Evolutionary conservation across 2,329 filamentous ascomycete genomes (phyloP), one percentile per base, ranked within the genome.

Genomic region (Trichoderma harzianum): DNA sequence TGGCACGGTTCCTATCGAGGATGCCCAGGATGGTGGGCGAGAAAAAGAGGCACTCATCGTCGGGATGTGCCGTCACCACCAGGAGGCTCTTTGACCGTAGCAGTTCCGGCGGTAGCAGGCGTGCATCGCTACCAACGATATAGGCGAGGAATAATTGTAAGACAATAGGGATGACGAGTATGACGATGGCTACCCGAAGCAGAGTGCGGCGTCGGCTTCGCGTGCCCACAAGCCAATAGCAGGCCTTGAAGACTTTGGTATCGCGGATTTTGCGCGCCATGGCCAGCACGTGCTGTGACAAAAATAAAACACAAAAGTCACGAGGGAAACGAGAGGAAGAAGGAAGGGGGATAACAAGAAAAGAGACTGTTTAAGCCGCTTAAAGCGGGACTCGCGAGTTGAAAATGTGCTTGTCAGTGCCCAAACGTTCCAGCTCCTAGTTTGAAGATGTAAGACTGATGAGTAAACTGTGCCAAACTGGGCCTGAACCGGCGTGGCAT

Each of bases 31-130:
- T 78, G 69, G 75, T 78, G 3, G 79, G 79, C 5, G 79, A 71
- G 57, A 80, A 80, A 70, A 80, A 80, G 7, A 80, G 76, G 32
- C 78, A 80, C 74, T 86, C 86, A 8, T 82, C 81, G 39, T 81
- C 81, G 16, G 78, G 78, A 53, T 82, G 81, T 3, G 82, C 81
- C 14, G 81, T 83, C 14, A 83, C 80, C 36, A 83, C 76, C 28
- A 83, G 72, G 5, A 83, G 73, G 73, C 79, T 82, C 53, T 77
- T 79, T 16, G 81, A 78, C 63, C 73, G 72, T 14, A 78, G 76
- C 21, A 83, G 78, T 55, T 79, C 78, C 0, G 77, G 74, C 7
- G 82, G 81, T 2, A 83, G 77, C 61, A 83, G 75, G 7, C 81
- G 75, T 18, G 80, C 79, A 72, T 82, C 80, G 39, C 76, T 76